Evolutionary conservation across 2,329 filamentous ascomycete species (phyloP).

Genomic region (Lecanicillium sp.): DNA sequence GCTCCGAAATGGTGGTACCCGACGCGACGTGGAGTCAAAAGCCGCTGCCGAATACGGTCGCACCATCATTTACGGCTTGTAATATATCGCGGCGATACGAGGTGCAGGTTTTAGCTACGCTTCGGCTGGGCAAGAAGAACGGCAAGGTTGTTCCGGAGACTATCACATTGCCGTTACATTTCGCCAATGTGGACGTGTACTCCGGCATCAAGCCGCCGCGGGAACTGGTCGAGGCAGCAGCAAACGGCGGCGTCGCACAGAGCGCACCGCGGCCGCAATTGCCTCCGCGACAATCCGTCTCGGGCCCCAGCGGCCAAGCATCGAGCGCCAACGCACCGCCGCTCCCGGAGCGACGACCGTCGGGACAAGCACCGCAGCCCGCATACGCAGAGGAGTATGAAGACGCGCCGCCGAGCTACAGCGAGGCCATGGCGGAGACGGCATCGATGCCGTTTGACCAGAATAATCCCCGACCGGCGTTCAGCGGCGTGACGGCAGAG

Average conservation of each 20-base stretch:
- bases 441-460: conserved; percentile 63
- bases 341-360: conserved; percentile 26
- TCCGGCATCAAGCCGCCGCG: conserved; percentile 81
- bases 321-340: conserved; percentile 18
- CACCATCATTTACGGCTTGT: conserved; percentile 82
- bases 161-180: conserved; percentile 70
- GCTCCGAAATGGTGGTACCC: conserved; percentile 65
- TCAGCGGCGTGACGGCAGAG: conserved; percentile 58
- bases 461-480: conserved; percentile 55
- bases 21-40: conserved; percentile 64
- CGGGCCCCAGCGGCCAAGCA: conserved; percentile 1
- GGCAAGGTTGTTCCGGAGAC: conserved; percentile 51
- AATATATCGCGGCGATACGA: conserved; percentile 80
- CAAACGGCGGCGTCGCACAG: conserved; percentile 32
- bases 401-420: conserved; percentile 90
- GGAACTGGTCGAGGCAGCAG: conserved; percentile 61
- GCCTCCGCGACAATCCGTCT: conserved; percentile 16
- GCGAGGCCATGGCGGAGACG: conserved; percentile 80
- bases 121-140: conserved; percentile 58
- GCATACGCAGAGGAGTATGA: conserved; percentile 45
- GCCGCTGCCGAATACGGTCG: conserved; percentile 75
- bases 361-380: conserved; percentile 54
- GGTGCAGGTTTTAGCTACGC: conserved; percentile 71
- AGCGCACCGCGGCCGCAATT: conserved; percentile 22
- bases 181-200: conserved; percentile 70